Conservation (phyloP, 768 basidiomycete species). For the Hypholoma fasciculare region DNA sequence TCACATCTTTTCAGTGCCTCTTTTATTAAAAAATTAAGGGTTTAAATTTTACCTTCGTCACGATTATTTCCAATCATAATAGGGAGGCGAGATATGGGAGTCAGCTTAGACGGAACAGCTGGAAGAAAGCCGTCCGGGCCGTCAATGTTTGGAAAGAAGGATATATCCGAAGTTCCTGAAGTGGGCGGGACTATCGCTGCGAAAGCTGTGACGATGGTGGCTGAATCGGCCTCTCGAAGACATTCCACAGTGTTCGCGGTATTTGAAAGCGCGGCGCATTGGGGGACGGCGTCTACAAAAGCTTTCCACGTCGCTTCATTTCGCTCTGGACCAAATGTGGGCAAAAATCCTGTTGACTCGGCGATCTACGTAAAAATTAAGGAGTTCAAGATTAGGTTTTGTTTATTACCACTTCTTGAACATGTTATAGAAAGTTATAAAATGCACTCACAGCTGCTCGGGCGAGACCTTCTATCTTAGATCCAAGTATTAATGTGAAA, state of each 20-base stretch:
- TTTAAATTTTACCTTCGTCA: conserved; percentile 36
- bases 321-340: conserved; percentile 24
- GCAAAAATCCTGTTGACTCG: conserved; percentile 32
- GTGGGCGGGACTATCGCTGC: background rate
- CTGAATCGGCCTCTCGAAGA: conserved; percentile 6
- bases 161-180: background rate
- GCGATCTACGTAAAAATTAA: conserved; percentile 24
- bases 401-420: background rate
- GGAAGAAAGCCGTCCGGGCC: conserved; percentile 33
- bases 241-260: conserved; percentile 29
- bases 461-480: conserved; percentile 21
- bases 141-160: conserved; percentile 36
- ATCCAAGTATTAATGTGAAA: conserved; percentile 29
- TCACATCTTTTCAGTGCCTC: background rate
- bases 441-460: conserved; percentile 20
- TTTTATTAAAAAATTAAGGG: too few relatives aligned
- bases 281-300: conserved; percentile 28
- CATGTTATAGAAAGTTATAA: background rate
- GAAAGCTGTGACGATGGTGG: background rate
- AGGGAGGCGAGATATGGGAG: conserved; percentile 26
- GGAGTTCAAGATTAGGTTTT: too few relatives aligned
- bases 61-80: conserved; percentile 41
- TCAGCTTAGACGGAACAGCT: conserved; percentile 32
- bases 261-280: conserved; percentile 17
- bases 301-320: conserved; percentile 28